phyloP scores from a whole-genome alignment of 2,329 filamentous ascomycete genomes.

The Magnaporthiopsis rhizophila region DNA sequence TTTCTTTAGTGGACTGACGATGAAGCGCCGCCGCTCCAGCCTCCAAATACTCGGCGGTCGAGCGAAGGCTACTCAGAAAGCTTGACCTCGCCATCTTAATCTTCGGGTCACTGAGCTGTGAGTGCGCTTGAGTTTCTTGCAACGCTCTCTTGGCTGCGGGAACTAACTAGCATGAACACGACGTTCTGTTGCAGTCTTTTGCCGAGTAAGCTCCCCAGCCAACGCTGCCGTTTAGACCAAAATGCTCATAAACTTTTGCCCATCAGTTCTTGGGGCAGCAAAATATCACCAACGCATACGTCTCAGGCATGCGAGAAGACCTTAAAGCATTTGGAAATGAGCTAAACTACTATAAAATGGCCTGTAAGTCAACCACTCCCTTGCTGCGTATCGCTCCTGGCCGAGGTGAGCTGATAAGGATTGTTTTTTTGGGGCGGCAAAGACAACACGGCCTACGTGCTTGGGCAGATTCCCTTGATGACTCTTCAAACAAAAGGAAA shows the following conservation, averaged over 20 bases:
- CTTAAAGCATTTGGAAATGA: constrained; percentile 6
- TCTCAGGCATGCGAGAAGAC: constrained; percentile 8
- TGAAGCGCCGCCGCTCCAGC: not conserved
- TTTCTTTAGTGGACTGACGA: not conserved
- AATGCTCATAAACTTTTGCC: not conserved
- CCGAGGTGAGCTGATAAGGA: not conserved
- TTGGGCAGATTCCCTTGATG: constrained; percentile 7
- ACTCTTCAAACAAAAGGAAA: constrained; percentile 7
- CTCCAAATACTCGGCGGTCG: not conserved
- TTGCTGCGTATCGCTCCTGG: not conserved
- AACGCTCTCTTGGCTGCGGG: too few relatives aligned
- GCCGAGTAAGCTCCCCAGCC: not conserved
- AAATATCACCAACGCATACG: constrained; percentile 8
- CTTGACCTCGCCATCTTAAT: constrained; percentile 7
- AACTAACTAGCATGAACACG: not conserved
- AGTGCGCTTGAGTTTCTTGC: not conserved
- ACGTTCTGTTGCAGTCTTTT: not conserved
- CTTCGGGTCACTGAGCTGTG: constrained; percentile 8
- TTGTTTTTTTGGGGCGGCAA: not conserved
- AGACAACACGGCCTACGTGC: constrained; percentile 7
- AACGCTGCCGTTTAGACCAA: not conserved
- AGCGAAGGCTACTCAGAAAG: constrained; percentile 5
- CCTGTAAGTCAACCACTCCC: not conserved
- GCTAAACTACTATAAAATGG: constrained; percentile 8
- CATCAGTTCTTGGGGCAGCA: constrained; percentile 6